A percentile compares a stretch with the other conserved stretches of the same genome.
These are phyloP conservation scores for Chiua virens DNA, from an alignment of 768 basidiomycete species.

Conservation along the genomic window DNA sequence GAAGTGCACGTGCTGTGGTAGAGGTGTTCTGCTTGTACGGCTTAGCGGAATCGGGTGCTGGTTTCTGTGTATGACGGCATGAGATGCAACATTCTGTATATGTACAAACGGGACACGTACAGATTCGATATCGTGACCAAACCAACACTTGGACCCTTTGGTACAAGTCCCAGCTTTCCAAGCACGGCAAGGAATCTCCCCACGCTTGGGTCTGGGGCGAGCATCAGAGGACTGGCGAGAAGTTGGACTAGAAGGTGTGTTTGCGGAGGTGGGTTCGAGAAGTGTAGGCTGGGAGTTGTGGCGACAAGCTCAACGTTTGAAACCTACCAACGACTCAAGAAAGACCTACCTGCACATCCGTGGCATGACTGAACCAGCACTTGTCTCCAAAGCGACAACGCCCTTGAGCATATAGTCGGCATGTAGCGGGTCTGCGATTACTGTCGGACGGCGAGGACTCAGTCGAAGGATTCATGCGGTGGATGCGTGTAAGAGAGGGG, in stretches of 20 bases:
- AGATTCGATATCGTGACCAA: conserved; percentile 29
- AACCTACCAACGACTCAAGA: background rate
- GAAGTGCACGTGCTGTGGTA: background rate
- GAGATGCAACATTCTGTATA: background rate
- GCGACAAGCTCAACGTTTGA: background rate
- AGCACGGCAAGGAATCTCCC: conserved; percentile 22
- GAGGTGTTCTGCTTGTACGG: background rate
- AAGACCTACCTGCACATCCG: conserved; percentile 3
- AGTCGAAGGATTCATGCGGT: conserved; percentile 7
- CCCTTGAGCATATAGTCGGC: conserved; percentile 24
- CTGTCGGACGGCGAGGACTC: background rate
- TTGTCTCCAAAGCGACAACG: conserved; percentile 27
- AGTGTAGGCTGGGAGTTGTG: background rate
- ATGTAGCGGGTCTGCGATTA: conserved; percentile 13
- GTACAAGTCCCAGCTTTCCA: conserved; percentile 41
- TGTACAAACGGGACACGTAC: conserved; percentile 23
- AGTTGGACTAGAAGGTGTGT: background rate
- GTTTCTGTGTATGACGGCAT: conserved; percentile 8
- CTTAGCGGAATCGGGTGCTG: background rate
- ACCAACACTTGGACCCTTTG: conserved; percentile 37
- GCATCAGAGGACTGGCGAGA: conserved; percentile 11
- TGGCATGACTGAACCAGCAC: conserved; percentile 27
- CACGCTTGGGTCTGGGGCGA: conserved; percentile 22
- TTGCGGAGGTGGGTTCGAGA: background rate
- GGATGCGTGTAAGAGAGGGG: too few species aligned